These are phyloP conservation scores for Suillus brevipes DNA, from an alignment of 768 basidiomycete species.

Conservation along the genomic window DNA sequence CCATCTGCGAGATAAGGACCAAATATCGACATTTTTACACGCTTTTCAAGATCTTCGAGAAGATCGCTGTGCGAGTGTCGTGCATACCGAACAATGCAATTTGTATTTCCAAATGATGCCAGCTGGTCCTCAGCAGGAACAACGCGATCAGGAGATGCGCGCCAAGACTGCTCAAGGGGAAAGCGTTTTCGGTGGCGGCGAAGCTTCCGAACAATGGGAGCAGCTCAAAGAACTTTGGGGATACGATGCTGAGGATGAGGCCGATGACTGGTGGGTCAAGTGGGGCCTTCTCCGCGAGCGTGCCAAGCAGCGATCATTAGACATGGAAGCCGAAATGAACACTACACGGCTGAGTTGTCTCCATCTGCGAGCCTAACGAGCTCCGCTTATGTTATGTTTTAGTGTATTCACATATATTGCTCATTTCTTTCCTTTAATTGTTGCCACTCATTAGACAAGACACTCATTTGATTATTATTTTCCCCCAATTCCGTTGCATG, in stretches of 20 bases:
- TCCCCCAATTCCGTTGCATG: neutral
- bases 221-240: slow-evolving; percentile 49
- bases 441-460: neutral
- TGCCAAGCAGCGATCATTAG: slow-evolving; percentile 26
- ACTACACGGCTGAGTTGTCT: slow-evolving; percentile 2
- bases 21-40: slow-evolving; percentile 50
- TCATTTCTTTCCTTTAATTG: slow-evolving; percentile 2
- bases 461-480: neutral
- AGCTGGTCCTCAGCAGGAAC: slow-evolving; percentile 42
- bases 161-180: slow-evolving; percentile 47
- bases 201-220: slow-evolving; percentile 44
- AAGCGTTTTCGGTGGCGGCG: slow-evolving; percentile 35
- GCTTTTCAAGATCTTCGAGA: slow-evolving; percentile 62
- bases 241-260: slow-evolving; percentile 55
- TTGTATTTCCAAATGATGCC: slow-evolving; percentile 46
- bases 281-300: slow-evolving; percentile 50
- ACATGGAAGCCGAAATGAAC: slow-evolving; percentile 20
- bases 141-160: slow-evolving; percentile 44
- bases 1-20: slow-evolving; percentile 44
- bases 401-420: slow-evolving; percentile 1
- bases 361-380: neutral
- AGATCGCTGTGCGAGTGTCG: slow-evolving; percentile 47
- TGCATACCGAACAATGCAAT: slow-evolving; percentile 46
- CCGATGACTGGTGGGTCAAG: slow-evolving; percentile 66
- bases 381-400: neutral